Evolutionary conservation across 2,329 filamentous ascomycete species (phyloP).

Genomic region (Colletotrichum karsti): DNA sequence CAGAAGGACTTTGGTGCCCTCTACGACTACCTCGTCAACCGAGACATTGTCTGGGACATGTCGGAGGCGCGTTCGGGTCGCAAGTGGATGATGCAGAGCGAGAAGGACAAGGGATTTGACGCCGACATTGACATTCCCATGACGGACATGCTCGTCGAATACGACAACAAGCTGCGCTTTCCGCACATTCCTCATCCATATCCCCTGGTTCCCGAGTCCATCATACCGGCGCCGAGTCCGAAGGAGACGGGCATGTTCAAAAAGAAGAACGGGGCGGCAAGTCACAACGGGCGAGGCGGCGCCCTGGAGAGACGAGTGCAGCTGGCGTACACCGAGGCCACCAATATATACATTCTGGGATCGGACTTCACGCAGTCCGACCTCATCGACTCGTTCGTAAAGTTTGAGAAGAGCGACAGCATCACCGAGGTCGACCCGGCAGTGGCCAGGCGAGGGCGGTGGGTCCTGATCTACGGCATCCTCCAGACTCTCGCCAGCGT

Average conservation of each 20-base stretch:
- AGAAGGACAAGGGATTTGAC: conserved; percentile 54
- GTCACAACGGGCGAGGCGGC: conserved; percentile 31
- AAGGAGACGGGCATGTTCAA: conserved; percentile 40
- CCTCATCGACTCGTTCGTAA: conserved; percentile 63
- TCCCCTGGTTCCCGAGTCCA: conserved; percentile 67
- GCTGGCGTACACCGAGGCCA: conserved; percentile 67
- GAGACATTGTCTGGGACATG: conserved; percentile 71
- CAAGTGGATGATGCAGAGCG: conserved; percentile 71
- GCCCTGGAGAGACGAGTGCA: conserved; percentile 59
- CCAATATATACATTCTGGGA: conserved; percentile 65
- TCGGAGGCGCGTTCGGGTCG: conserved; percentile 67
- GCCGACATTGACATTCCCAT: conserved; percentile 68
- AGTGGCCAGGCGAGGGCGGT: conserved; percentile 65
- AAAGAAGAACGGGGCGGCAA: conserved; percentile 39
- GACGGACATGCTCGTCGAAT: conserved; percentile 72
- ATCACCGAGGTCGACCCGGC: conserved; percentile 61
- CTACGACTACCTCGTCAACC: conserved; percentile 76
- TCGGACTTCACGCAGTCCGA: conserved; percentile 61
- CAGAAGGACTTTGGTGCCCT: conserved; percentile 73
- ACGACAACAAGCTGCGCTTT: conserved; percentile 69
- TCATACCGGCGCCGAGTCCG: conserved; percentile 39
- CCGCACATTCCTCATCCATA: conserved; percentile 75
- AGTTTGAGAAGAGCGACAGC: conserved; percentile 64
- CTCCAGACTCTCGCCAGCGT: conserved; percentile 68
- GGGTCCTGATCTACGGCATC: conserved; percentile 68